A percentile compares a stretch with the other conserved stretches of the same genome.
phyloP scores from a whole-genome alignment of 495 filamentous ascomycete genomes.

The Hyaloscypha variabilis region DNA sequence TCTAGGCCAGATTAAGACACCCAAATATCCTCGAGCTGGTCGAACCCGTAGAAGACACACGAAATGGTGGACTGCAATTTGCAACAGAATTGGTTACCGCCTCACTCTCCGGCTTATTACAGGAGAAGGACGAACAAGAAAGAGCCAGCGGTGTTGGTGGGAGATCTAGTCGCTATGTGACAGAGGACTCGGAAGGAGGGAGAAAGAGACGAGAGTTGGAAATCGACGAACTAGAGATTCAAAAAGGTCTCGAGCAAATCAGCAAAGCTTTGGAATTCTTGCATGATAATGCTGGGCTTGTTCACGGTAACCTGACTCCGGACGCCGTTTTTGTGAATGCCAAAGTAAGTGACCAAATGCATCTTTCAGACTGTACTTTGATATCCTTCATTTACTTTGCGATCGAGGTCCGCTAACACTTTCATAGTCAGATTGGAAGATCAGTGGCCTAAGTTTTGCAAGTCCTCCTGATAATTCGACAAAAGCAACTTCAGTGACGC shows the following conservation, averaged over 20 bases:
- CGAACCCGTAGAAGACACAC: constrained; percentile 93
- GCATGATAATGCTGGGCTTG: constrained; percentile 91
- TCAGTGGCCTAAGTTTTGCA: constrained; percentile 89
- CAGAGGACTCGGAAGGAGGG: constrained; percentile 75
- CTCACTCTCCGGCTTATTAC: constrained; percentile 78
- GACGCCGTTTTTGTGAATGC: constrained; percentile 94
- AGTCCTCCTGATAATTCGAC: constrained; percentile 72
- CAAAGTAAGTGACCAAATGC: constrained; percentile 60
- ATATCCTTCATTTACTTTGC: no score
- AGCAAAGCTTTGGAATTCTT: constrained; percentile 95
- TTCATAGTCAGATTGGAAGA: constrained; percentile 92
- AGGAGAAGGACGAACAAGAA: constrained; percentile 92
- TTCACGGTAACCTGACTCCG: constrained; percentile 93
- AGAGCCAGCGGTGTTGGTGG: constrained; percentile 63
- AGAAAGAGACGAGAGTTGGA: constrained; percentile 81
- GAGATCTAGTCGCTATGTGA: constrained; percentile 76
- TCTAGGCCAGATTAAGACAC: constrained; percentile 64
- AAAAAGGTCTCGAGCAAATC: constrained; percentile 91
- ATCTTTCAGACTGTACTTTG: not conserved
- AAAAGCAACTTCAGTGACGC: constrained; percentile 67
- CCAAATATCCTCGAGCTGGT: constrained; percentile 90
- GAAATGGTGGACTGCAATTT: constrained; percentile 91
- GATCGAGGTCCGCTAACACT: no score
- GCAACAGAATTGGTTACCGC: constrained; percentile 89
- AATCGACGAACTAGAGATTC: constrained; percentile 96